These are phyloP conservation scores for Phytophthora pinifolia DNA, from an alignment of 352 stramenopile genomes.

Conservation along the genomic window DNA sequence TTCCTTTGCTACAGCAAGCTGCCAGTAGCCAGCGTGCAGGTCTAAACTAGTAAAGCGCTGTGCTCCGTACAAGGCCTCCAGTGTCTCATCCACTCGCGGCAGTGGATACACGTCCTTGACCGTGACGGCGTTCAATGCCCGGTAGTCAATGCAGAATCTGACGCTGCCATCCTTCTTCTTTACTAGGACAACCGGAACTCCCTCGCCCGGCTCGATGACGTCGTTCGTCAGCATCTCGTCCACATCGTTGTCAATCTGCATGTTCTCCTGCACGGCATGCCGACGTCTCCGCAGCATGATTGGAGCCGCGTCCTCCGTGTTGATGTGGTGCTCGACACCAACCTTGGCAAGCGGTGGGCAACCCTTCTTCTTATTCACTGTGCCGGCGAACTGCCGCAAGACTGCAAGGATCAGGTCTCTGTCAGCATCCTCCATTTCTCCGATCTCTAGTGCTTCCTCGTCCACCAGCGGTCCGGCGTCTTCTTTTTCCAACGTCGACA, in stretches of 20 bases:
- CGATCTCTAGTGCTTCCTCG: background rate
- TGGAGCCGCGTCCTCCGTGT: constrained; percentile 2
- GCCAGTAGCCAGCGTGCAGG: constrained; percentile 17
- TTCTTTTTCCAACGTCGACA: background rate
- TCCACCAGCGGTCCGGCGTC: background rate
- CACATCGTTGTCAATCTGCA: no score
- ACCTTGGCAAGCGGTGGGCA: background rate
- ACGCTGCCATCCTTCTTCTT: constrained; percentile 28
- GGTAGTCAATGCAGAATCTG: constrained; percentile 4
- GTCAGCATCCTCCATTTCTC: background rate
- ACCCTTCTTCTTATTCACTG: background rate
- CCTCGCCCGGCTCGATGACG: constrained; percentile 9
- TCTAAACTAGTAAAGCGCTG: constrained; percentile 17
- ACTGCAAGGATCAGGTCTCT: background rate
- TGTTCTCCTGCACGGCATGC: no score
- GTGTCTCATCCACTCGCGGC: no score
- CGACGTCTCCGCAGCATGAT: constrained; percentile 3
- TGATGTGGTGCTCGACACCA: background rate
- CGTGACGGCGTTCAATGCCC: no score
- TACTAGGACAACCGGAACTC: constrained; percentile 16
- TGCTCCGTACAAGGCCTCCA: no score
- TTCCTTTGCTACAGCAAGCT: constrained; percentile 2
- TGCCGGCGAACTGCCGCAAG: background rate
- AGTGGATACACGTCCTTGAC: no score
- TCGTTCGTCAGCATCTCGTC: constrained; percentile 10